Evolutionary conservation across 371 early-diverging fungal genomes (phyloP).

Genomic region (Mortierella sp.): DNA sequence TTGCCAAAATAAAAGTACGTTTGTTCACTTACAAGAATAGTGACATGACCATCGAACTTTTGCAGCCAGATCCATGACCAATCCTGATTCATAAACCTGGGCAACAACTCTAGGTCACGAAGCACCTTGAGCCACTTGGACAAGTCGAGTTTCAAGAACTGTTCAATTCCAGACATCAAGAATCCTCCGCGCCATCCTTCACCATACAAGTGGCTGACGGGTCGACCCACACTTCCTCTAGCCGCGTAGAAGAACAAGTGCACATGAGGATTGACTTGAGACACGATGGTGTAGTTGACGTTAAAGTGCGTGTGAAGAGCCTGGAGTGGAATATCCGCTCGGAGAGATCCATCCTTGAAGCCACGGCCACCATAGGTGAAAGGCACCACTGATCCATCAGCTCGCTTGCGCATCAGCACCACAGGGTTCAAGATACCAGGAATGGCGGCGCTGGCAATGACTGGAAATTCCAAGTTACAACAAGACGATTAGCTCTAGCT

Average conservation of each 20-base stretch:
- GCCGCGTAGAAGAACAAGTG: slow-evolving; percentile 84
- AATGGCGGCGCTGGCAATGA: slow-evolving; percentile 78
- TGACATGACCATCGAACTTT: slow-evolving; percentile 88
- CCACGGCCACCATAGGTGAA: slow-evolving; percentile 78
- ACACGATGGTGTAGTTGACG: slow-evolving; percentile 89
- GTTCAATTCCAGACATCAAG: slow-evolving; percentile 80
- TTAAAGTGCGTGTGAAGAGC: slow-evolving; percentile 82
- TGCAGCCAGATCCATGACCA: slow-evolving; percentile 88
- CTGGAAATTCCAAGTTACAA: slow-evolving; percentile 20
- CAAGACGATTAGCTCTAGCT: background rate
- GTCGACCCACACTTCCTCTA: slow-evolving; percentile 79
- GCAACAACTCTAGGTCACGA: slow-evolving; percentile 82
- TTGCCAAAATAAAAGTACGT: background rate
- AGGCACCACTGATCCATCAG: slow-evolving; percentile 73
- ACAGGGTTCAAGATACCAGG: slow-evolving; percentile 87
- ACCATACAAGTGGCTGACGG: slow-evolving; percentile 61
- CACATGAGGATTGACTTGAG: slow-evolving; percentile 93
- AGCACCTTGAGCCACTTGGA: slow-evolving; percentile 88
- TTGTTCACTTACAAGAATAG: slow-evolving; percentile 73
- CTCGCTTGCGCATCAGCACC: slow-evolving; percentile 80
- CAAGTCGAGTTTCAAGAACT: slow-evolving; percentile 84
- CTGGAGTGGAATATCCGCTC: slow-evolving; percentile 85
- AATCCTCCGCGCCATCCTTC: slow-evolving; percentile 90
- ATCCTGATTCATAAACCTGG: slow-evolving; percentile 79
- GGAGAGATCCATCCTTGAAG: slow-evolving; percentile 91